Evolutionary conservation across 805 yeast genomes (phyloP).

Genomic region (Spathaspora sp.): DNA sequence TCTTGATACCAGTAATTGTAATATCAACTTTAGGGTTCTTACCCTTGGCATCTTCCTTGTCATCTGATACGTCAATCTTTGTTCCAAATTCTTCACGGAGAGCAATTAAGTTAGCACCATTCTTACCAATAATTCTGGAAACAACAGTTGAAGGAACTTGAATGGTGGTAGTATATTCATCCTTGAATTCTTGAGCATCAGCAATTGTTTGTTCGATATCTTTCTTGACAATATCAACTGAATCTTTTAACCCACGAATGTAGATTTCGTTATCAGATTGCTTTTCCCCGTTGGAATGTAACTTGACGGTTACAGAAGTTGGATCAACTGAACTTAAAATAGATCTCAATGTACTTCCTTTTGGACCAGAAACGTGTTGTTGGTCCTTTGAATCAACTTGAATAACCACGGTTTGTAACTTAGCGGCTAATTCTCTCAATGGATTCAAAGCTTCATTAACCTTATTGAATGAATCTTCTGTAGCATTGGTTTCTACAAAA

Average conservation of each 20-base stretch:
- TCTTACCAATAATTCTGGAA: constrained; percentile 85
- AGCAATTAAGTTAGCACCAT: constrained; percentile 69
- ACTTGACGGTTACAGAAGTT: constrained; percentile 42
- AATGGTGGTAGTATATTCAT: constrained; percentile 43
- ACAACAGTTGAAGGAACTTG: constrained; percentile 65
- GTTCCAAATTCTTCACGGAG: constrained; percentile 73
- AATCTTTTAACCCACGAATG: constrained; percentile 66
- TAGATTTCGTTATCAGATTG: constrained; percentile 49
- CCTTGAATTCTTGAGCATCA: constrained; percentile 51
- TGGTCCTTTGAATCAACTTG: constrained; percentile 55
- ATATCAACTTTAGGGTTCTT: constrained; percentile 42
- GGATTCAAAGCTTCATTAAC: constrained; percentile 54
- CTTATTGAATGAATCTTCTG: constrained; percentile 53
- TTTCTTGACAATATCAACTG: constrained; percentile 51
- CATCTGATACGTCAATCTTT: constrained; percentile 67
- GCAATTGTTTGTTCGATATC: constrained; percentile 54
- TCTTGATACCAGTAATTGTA: constrained; percentile 70
- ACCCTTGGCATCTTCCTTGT: constrained; percentile 31
- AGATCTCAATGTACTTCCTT: constrained; percentile 51
- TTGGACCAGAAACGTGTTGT: constrained; percentile 51
- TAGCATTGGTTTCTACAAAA: constrained; percentile 54
- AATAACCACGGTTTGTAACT: constrained; percentile 50
- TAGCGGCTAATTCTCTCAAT: constrained; percentile 55
- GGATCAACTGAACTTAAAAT: constrained; percentile 35
- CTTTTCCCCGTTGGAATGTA: constrained; percentile 38